Conservation (phyloP, 2,329 filamentous ascomycete species). For the Didymosphaeria variabile region DNA sequence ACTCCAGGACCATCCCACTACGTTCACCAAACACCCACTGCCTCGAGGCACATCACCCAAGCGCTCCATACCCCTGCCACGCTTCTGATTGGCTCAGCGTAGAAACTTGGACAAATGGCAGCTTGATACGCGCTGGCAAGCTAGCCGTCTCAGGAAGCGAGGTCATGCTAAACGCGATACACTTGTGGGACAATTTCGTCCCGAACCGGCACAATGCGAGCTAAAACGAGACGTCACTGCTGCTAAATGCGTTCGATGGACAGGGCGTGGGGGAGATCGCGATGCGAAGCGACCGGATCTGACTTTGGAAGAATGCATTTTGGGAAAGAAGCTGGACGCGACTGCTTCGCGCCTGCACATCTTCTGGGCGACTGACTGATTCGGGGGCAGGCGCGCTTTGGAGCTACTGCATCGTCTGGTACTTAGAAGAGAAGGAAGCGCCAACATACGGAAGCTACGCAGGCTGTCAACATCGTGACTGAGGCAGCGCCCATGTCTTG, state of each 20-base stretch:
- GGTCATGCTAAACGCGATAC: slow-evolving; percentile 15
- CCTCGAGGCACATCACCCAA: slow-evolving; percentile 4
- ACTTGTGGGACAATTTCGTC: slow-evolving; percentile 8
- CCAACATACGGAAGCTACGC: background rate
- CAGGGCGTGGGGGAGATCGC: background rate
- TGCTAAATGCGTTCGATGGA: slow-evolving; percentile 7
- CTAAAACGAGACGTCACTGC: slow-evolving; percentile 7
- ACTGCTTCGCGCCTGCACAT: background rate
- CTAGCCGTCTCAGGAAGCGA: slow-evolving; percentile 21
- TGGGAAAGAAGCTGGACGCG: background rate
- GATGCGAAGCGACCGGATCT: background rate
- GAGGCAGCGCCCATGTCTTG: slow-evolving; percentile 6
- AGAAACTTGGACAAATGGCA: background rate
- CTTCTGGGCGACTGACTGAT: background rate
- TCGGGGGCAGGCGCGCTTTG: background rate
- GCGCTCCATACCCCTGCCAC: background rate
- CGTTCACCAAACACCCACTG: slow-evolving; percentile 9
- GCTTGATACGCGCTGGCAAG: background rate
- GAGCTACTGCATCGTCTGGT: background rate
- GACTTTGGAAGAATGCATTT: background rate
- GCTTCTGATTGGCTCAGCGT: background rate
- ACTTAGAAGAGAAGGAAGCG: background rate
- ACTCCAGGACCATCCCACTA: background rate
- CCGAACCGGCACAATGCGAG: slow-evolving; percentile 19
- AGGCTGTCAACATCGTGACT: background rate